Base-by-base conservation (phyloP, 2,329 filamentous ascomycete species). In the Xylariaceae sp. region DNA sequence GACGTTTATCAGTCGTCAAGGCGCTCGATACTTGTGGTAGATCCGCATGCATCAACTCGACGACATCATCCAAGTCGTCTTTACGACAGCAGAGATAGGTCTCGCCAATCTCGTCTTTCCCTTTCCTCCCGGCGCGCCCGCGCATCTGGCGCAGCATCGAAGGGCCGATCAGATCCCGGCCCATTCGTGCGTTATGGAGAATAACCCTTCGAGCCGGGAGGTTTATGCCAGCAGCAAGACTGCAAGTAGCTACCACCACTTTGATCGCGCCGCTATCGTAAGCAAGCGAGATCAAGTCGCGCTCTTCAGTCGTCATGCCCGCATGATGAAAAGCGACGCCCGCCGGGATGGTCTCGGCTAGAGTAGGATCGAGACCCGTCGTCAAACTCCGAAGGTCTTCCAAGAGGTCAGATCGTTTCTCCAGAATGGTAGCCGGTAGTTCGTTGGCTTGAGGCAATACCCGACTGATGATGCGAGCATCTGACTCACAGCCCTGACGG, bases 61-160 rank as follows among this genome's bases (percentile, higher is more conserved):
- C 77, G 3, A 90, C 85, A 12, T 80, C 80, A 64, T 88, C 84
- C 11, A 91, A 70, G 61, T 91, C 88, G 7, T 75, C 70, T 63
- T 83, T 80, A 32, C 83, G 80, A 64, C 87, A 91, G 66, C 87
- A 90, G 1, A 91, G 73, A 67, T 87, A 91, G 1, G 86, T 91
- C 71, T 91, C 88, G 2, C 88, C 88, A 46, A 88, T 74, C 49
- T 88, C 85, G 53, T 89, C 86, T 65, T 89, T 91, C 47, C 88
- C 88, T 70, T 90, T 90, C 51, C 88, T 80, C 5, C 88, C 88
- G 26, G 88, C 88, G 57, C 88, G 79, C 2, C 88, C 88, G 65
- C 87, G 81, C 88, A 91, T 91, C 70, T 91, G 88, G 47, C 87
- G 81, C 69, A 91, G 74, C 84, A 91, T 88, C 3, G 87, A 84